Percentiles rank a stretch among this genome's conserved stretches.
Conservation (phyloP, 352 stramenopile species). For the Globisporangium spiculum region DNA sequence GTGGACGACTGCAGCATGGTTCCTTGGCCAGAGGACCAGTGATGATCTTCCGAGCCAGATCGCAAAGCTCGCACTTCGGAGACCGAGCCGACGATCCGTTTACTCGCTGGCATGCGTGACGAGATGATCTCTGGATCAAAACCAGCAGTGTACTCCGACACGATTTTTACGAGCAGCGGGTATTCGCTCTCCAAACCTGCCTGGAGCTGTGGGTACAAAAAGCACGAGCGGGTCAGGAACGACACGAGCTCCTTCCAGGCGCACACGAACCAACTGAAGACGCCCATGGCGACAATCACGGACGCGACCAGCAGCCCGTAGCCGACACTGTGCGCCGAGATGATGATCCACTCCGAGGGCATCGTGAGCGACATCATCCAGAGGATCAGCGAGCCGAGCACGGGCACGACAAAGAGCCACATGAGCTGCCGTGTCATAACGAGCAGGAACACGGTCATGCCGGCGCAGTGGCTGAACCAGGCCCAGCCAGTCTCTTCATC, state of each 20-base stretch:
- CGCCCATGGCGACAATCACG: slow-evolving; percentile 74
- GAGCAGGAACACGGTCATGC: slow-evolving; percentile 74
- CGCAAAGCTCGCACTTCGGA: slow-evolving; percentile 5
- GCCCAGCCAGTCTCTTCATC: slow-evolving; percentile 82
- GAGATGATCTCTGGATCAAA: slow-evolving; percentile 80
- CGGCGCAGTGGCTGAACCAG: slow-evolving; percentile 84
- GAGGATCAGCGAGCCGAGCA: slow-evolving; percentile 60
- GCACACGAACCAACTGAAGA: slow-evolving; percentile 78
- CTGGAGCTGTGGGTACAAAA: slow-evolving; percentile 78
- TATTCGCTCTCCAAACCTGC: slow-evolving; percentile 72
- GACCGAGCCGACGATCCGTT: slow-evolving; percentile 16
- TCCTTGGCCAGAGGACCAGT: slow-evolving; percentile 15
- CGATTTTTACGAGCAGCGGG: slow-evolving; percentile 73
- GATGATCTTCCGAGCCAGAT: neutral
- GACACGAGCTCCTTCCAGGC: slow-evolving; percentile 76
- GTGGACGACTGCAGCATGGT: slow-evolving; percentile 6
- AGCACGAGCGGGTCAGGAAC: slow-evolving; percentile 79
- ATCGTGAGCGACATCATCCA: slow-evolving; percentile 80
- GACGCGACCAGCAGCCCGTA: slow-evolving; percentile 72
- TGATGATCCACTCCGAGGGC: slow-evolving; percentile 78
- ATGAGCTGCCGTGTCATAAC: slow-evolving; percentile 68
- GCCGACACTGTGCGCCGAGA: slow-evolving; percentile 75
- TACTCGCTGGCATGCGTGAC: slow-evolving; percentile 26
- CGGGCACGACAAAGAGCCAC: slow-evolving; percentile 72
- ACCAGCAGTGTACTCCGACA: slow-evolving; percentile 78